These are phyloP conservation scores for Aspergillus avenaceus DNA, from an alignment of 495 filamentous ascomycete genomes.

Conservation along the genomic window DNA sequence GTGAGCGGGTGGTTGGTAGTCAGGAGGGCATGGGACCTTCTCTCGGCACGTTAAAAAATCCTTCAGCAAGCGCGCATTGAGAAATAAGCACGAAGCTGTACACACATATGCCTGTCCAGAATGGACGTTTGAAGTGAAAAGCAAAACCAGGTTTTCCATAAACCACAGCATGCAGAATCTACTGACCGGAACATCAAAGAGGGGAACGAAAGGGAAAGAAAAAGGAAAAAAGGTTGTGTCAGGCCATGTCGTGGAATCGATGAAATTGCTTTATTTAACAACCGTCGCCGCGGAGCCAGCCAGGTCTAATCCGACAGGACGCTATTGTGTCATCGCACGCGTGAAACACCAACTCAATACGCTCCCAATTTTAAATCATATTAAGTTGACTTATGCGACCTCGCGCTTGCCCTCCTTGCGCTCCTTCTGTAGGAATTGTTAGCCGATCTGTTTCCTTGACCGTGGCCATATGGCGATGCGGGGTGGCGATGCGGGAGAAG, in stretches of 20 bases:
- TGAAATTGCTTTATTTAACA: slow-evolving; percentile 18
- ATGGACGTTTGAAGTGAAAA: neutral
- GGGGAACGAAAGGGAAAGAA: neutral
- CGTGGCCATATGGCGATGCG: neutral
- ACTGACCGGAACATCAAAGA: neutral
- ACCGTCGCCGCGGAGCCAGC: slow-evolving; percentile 13
- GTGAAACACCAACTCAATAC: slow-evolving; percentile 36
- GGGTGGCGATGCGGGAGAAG: neutral
- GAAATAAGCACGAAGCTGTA: slow-evolving; percentile 79
- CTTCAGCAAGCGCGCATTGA: slow-evolving; percentile 90
- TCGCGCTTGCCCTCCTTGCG: slow-evolving; percentile 94
- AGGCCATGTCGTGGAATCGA: slow-evolving; percentile 15
- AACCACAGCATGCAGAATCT: neutral
- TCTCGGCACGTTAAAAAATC: slow-evolving; percentile 94
- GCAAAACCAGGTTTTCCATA: neutral
- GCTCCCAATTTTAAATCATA: slow-evolving; percentile 28
- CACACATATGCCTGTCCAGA: slow-evolving; percentile 89
- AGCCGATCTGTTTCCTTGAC: slow-evolving; percentile 30
- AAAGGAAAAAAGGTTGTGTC: too few relatives aligned
- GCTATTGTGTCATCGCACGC: slow-evolving; percentile 35
- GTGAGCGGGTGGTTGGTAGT: slow-evolving; percentile 87
- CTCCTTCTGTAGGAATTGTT: slow-evolving; percentile 74
- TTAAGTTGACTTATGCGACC: slow-evolving; percentile 62
- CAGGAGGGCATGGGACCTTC: slow-evolving; percentile 55
- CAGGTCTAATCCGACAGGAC: slow-evolving; percentile 12